Evolutionary conservation across 1,139 yeast genomes (phyloP).

Genomic region (Taphrina wiesneri): DNA sequence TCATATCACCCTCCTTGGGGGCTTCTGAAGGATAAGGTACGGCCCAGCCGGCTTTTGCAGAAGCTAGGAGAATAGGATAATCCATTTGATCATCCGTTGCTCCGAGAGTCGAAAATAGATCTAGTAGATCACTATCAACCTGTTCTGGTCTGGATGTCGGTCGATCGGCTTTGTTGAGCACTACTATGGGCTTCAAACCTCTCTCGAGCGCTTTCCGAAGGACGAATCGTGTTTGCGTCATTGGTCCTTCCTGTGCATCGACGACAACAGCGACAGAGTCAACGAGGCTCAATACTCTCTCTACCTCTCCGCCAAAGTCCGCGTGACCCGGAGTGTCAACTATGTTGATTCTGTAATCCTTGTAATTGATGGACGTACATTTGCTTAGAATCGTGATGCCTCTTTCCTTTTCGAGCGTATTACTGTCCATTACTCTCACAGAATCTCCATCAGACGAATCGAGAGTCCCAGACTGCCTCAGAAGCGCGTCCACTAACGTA

Average conservation of each 20-base stretch:
- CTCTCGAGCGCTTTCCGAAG: constrained; percentile 85
- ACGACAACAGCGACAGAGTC: constrained; percentile 89
- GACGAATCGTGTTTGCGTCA: constrained; percentile 95
- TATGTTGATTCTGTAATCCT: constrained; percentile 79
- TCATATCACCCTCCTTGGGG: constrained; percentile 17
- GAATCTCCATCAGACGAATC: constrained; percentile 63
- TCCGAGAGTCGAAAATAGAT: constrained; percentile 42
- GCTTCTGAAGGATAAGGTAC: constrained; percentile 8
- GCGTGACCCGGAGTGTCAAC: constrained; percentile 99
- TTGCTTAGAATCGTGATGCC: constrained; percentile 98
- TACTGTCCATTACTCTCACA: constrained; percentile 77
- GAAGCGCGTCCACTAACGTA: constrained; percentile 79
- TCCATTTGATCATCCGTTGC: constrained; percentile 35
- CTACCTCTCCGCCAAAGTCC: constrained; percentile 91
- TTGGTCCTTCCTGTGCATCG: constrained; percentile 95
- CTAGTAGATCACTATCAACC: constrained; percentile 74
- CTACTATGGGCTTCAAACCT: constrained; percentile 84
- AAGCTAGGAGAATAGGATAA: constrained; percentile 25
- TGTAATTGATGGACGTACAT: constrained; percentile 88
- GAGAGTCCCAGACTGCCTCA: constrained; percentile 87
- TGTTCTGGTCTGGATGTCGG: constrained; percentile 69
- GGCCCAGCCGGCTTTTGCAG: constrained; percentile 34
- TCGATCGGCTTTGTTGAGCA: constrained; percentile 88
- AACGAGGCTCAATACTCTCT: constrained; percentile 91
- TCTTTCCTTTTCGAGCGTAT: constrained; percentile 91